Percentiles rank a stretch among this genome's conserved stretches.
phyloP scores from a whole-genome alignment of 805 yeast genomes.

The Zygoascus biomembranicola region DNA sequence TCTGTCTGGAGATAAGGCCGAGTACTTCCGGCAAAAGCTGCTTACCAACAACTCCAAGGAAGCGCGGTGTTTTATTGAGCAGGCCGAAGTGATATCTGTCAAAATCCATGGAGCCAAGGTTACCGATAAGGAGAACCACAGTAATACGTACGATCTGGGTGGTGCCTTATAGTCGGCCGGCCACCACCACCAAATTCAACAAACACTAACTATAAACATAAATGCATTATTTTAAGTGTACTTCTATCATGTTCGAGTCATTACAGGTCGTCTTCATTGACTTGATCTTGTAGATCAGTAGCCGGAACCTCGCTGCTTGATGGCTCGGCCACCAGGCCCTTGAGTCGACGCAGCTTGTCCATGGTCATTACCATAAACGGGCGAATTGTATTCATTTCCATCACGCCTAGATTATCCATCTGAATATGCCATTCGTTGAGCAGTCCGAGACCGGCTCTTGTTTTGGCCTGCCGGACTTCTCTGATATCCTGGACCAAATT shows the following conservation, averaged over 20 bases:
- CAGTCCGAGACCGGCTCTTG: conserved; percentile 67
- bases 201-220: too few relatives aligned
- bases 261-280: neutral
- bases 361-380: conserved; percentile 75
- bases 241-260: too few relatives aligned
- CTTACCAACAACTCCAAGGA: conserved; percentile 57
- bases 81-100: conserved; percentile 58
- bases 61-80: conserved; percentile 42
- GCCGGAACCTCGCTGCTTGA: conserved; percentile 6
- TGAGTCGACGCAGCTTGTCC: conserved; percentile 53
- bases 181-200: too few relatives aligned
- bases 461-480: conserved; percentile 74
- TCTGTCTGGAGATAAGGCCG: conserved; percentile 43
- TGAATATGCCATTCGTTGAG: conserved; percentile 78
- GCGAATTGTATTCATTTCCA: conserved; percentile 84
- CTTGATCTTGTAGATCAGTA: neutral
- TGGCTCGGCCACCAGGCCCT: conserved; percentile 12
- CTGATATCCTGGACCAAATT: conserved; percentile 72
- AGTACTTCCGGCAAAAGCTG: conserved; percentile 54
- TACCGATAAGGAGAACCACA: conserved; percentile 52
- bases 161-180: neutral
- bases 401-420: conserved; percentile 67
- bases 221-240: too few relatives aligned
- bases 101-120: conserved; percentile 62
- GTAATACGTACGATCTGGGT: conserved; percentile 5